Conservation (phyloP, 768 basidiomycete genomes). For the Mycena galericulata region DNA sequence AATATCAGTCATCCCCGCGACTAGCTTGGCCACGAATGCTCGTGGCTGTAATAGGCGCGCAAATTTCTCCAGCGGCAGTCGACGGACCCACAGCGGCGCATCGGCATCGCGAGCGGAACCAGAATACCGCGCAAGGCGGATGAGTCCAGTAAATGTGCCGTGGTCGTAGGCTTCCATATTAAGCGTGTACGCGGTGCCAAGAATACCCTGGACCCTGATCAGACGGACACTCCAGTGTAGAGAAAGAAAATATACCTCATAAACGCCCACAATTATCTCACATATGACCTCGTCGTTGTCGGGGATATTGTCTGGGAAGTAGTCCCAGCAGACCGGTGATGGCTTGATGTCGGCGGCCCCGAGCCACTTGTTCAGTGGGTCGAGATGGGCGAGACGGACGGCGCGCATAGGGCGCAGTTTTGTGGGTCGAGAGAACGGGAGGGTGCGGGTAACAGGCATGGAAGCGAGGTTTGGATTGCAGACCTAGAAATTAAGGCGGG, state of each 20-base stretch:
- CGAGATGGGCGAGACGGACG: not conserved
- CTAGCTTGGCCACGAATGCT: not conserved
- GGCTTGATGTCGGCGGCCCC: not conserved
- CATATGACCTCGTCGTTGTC: not conserved
- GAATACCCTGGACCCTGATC: not conserved
- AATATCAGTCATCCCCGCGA: conserved; percentile 1
- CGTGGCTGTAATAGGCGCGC: not conserved
- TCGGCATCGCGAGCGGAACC: not conserved
- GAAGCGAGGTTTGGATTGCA: not conserved
- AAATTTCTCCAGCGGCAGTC: not conserved
- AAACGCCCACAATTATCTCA: not conserved
- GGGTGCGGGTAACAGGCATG: not conserved
- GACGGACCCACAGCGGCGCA: conserved; percentile 3
- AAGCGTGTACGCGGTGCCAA: not conserved
- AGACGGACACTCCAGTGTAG: not conserved
- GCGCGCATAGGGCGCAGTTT: not conserved
- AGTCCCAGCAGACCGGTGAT: not conserved
- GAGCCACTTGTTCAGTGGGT: not conserved
- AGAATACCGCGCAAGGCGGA: not conserved
- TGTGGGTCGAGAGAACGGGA: not conserved
- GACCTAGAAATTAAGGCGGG: not conserved
- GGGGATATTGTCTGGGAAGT: not conserved
- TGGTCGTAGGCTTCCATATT: not conserved
- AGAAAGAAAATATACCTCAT: not conserved
- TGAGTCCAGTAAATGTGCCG: not conserved